Evolutionary conservation across 139 green algal species (phyloP).

Genomic region (Tetradesmus obliquus): DNA sequence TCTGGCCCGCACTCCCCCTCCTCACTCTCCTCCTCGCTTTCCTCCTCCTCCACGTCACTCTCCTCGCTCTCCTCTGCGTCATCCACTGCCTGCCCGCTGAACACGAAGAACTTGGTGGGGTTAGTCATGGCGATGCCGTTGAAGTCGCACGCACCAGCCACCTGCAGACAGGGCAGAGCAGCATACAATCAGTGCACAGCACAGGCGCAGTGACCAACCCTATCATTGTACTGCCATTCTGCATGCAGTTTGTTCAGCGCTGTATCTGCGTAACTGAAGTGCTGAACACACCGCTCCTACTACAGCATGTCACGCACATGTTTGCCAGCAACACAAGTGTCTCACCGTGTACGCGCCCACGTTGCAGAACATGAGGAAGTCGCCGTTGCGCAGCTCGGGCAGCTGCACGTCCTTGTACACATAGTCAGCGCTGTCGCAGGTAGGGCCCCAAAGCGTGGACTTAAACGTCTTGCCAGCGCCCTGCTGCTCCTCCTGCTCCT

Average conservation of each 20-base stretch:
- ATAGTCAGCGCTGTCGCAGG: conserved; percentile 87
- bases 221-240: too few species aligned
- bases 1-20: neutral
- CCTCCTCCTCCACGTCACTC: neutral
- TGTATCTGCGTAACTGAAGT: too few species aligned
- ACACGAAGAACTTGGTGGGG: conserved; percentile 53
- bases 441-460: conserved; percentile 87
- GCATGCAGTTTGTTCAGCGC: too few species aligned
- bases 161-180: neutral
- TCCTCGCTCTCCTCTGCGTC: conserved; percentile 6
- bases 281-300: neutral
- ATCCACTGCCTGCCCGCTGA: conserved; percentile 39
- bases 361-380: conserved; percentile 92
- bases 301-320: neutral
- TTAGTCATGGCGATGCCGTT: conserved; percentile 68
- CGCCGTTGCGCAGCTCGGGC: conserved; percentile 82
- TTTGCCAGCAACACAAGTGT: neutral
- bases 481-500: neutral
- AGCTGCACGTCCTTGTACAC: conserved; percentile 75
- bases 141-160: conserved; percentile 88
- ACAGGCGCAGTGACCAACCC: neutral
- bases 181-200: neutral
- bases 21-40: conserved; percentile 12
- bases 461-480: neutral
- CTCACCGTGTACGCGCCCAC: conserved; percentile 68